Evolutionary conservation across 306 rosid species (phyloP), one percentile per base, ranked within the genome.

Genomic region (Calophaca sinica): DNA sequence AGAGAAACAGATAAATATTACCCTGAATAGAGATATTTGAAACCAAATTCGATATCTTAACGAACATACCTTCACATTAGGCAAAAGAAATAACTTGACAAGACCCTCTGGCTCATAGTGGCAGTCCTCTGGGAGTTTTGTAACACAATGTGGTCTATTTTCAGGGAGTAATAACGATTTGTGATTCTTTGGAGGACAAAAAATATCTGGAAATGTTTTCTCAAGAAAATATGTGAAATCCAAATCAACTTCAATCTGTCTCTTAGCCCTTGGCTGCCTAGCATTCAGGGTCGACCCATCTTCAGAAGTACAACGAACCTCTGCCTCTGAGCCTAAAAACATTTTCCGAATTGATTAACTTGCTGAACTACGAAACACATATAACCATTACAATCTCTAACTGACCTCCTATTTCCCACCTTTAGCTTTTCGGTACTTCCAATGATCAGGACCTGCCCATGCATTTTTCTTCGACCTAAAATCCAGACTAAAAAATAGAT

Each of bases 381-480:
- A 52, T 42, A 77, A 62, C 51, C 42, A 68, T 35, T 53, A 35
- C 28, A 45, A 28, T 54, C 38, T 12, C 31, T 11, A 52, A 33
- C 33, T 59, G 54, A 75, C 70, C 48, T 63, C 66, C 48, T 42
- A 53, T 62, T 49, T 8, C 83, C 13, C 29, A 94, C 96, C 97
- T 87, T 89, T 85, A 81, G 88, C 53, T 75, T 86, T 91, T 59
- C 46, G 80, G 83, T 81, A 86, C 84, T 91, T 88, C 98, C 97
- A 94, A 77, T 91, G 96, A 48, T 87, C 97, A 58, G 93, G 96
- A 72, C 98, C 98, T 48, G 93, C 98, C 98, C 98, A 94, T 64
- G 93, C 88, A 87, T 94, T 91, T 70, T 81, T 85, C 68, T 87
- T 94, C 74, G 88, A 84, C 73, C 80, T 76, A 63, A 94, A 77